Conservation (phyloP, 495 filamentous ascomycete genomes). For the Aspergillus nanangensis region DNA sequence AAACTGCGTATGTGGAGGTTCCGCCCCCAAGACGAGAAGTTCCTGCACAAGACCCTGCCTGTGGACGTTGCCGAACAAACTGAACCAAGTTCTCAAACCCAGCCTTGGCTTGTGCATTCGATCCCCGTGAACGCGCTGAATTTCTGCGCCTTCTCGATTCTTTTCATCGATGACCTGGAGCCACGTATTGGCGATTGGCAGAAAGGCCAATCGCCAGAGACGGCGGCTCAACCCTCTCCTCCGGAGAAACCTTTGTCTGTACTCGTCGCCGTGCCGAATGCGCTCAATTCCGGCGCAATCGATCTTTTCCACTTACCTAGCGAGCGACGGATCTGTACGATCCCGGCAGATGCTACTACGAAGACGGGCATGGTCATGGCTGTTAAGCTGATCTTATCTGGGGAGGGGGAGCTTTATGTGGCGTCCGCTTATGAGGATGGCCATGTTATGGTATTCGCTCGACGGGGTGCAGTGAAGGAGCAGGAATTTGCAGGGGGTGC, state of each 20-base stretch:
- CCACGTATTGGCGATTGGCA: not conserved
- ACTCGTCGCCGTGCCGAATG: constrained; percentile 72
- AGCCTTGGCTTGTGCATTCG: constrained; percentile 83
- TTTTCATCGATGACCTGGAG: constrained; percentile 12
- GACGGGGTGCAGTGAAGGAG: constrained; percentile 19
- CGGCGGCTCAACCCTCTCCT: not conserved
- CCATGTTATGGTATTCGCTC: constrained; percentile 55
- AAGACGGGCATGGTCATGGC: constrained; percentile 93
- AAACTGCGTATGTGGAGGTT: constrained; percentile 84
- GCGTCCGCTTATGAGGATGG: constrained; percentile 87
- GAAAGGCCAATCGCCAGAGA: not conserved
- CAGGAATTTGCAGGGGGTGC: constrained; percentile 7
- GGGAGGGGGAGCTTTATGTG: constrained; percentile 40
- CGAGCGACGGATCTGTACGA: constrained; percentile 61
- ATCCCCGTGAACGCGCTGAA: constrained; percentile 89
- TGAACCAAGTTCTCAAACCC: constrained; percentile 24
- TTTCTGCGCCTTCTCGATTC: constrained; percentile 82
- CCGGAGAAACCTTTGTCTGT: not conserved
- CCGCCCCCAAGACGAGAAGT: constrained; percentile 44
- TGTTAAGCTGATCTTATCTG: constrained; percentile 50
- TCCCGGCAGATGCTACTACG: constrained; percentile 49
- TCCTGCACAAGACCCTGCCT: constrained; percentile 66
- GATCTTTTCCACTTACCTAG: constrained; percentile 84
- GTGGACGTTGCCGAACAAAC: constrained; percentile 45
- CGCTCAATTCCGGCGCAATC: constrained; percentile 70